Conservation (phyloP, 441 rosid species). For the Brassica hybrid region DNA sequence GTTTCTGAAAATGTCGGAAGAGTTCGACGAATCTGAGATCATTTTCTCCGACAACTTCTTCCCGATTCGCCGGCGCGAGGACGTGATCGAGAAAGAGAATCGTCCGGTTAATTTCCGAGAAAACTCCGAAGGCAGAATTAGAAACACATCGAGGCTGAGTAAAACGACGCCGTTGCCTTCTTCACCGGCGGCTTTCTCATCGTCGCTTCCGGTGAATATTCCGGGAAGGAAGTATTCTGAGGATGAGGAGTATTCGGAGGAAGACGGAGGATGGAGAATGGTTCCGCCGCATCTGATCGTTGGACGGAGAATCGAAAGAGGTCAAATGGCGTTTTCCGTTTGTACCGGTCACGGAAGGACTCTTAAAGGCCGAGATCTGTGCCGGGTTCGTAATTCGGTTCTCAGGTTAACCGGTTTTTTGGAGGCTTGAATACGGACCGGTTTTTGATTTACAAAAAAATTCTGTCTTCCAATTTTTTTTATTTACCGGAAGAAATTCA, state of each 20-base stretch:
- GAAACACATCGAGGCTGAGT: background rate
- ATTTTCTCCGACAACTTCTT: constrained; percentile 53
- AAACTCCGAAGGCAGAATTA: constrained; percentile 6
- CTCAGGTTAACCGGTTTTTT: constrained; percentile 87
- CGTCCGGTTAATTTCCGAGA: constrained; percentile 25
- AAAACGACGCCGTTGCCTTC: constrained; percentile 42
- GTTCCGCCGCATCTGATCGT: constrained; percentile 81
- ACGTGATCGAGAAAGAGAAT: constrained; percentile 31
- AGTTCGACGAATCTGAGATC: constrained; percentile 80
- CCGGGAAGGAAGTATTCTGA: constrained; percentile 49
- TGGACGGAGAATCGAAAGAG: constrained; percentile 57
- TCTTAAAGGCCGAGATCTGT: constrained; percentile 82
- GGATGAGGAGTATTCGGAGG: constrained; percentile 48
- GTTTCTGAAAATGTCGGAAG: constrained; percentile 59
- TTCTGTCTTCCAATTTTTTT: constrained; percentile 10
- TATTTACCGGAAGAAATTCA: constrained; percentile 24
- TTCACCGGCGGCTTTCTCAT: constrained; percentile 26
- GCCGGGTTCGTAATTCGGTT: constrained; percentile 81
- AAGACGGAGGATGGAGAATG: constrained; percentile 45
- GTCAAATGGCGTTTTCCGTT: constrained; percentile 79
- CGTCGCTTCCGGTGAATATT: constrained; percentile 57
- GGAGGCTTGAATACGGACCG: constrained; percentile 53
- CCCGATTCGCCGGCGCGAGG: constrained; percentile 17
- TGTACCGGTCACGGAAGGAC: constrained; percentile 85
- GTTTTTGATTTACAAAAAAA: background rate